Percentiles rank a stretch among this genome's conserved stretches.
Evolutionary conservation across 2,329 filamentous ascomycete species (phyloP).

Genomic region (Westerdykella sp.): DNA sequence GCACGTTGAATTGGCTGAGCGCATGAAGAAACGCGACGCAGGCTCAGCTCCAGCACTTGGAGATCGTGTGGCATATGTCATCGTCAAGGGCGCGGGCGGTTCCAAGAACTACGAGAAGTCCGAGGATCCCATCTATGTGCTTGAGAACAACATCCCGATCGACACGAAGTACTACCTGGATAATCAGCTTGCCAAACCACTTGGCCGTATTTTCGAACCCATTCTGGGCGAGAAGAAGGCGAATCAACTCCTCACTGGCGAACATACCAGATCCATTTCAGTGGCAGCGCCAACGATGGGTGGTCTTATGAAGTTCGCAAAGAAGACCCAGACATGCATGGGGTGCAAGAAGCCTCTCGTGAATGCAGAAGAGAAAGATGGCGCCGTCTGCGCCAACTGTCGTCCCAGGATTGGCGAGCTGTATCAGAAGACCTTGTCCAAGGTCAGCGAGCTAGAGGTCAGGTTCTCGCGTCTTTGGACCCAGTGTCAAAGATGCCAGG

Average conservation of each 20-base stretch:
- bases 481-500: constrained; percentile 95
- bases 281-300: constrained; percentile 87
- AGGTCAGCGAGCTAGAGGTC: constrained; percentile 87
- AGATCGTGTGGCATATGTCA: constrained; percentile 96
- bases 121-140: constrained; percentile 92
- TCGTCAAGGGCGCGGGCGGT: constrained; percentile 82
- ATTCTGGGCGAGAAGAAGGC: constrained; percentile 93
- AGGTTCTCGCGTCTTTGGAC: constrained; percentile 93
- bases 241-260: constrained; percentile 76
- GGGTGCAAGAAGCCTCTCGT: constrained; percentile 95
- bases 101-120: constrained; percentile 96
- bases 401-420: constrained; percentile 80
- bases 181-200: constrained; percentile 92
- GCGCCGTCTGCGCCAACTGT: constrained; percentile 85
- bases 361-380: constrained; percentile 69
- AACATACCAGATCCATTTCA: constrained; percentile 89
- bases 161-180: constrained; percentile 98
- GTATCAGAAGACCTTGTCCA: constrained; percentile 84
- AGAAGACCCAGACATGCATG: constrained; percentile 97
- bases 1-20: constrained; percentile 88
- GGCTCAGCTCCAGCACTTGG: constrained; percentile 89
- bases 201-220: constrained; percentile 93
- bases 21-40: constrained; percentile 95
- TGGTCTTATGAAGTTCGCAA: constrained; percentile 96
- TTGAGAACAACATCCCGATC: constrained; percentile 96